Conservation (phyloP, 202 grass and related monocot genomes). For the Sporobolus alterniflorus region DNA sequence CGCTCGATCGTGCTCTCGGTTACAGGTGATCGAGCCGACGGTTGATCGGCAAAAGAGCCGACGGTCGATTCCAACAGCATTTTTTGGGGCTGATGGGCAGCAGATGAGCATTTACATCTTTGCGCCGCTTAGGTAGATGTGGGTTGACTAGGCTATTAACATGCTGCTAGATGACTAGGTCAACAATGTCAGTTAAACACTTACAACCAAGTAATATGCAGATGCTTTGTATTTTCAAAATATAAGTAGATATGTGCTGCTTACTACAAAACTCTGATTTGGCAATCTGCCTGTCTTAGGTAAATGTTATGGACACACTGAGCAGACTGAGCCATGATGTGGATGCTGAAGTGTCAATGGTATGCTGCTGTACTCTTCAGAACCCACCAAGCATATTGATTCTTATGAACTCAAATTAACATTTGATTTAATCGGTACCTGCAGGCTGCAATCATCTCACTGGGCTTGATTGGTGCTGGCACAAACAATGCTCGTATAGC, state of each 20-base stretch:
- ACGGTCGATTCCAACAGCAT: too few relatives aligned
- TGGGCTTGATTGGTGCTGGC: conserved; percentile 77
- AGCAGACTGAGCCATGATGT: conserved; percentile 81
- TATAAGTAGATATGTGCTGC: background rate
- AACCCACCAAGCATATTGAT: background rate
- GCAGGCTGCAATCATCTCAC: conserved; percentile 72
- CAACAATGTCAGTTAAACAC: too few relatives aligned
- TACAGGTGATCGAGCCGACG: too few relatives aligned
- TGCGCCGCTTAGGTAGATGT: background rate
- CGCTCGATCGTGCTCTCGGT: too few relatives aligned
- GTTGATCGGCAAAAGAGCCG: too few relatives aligned
- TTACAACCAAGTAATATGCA: too few relatives aligned
- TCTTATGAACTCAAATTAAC: background rate
- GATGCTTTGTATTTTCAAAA: background rate
- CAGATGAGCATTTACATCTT: background rate
- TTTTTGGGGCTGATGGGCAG: background rate
- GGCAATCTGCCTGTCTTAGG: conserved; percentile 42
- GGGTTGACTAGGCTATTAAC: background rate
- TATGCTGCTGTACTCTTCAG: background rate
- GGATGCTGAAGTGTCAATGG: conserved; percentile 78
- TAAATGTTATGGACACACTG: conserved; percentile 82
- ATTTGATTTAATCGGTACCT: conserved; percentile 24
- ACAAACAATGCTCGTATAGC: conserved; percentile 87
- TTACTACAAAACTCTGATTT: conserved; percentile 23
- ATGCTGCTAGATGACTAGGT: background rate